These are phyloP conservation scores for Lachnellula subtilissima DNA, from an alignment of 2,329 filamentous ascomycete species.

Conservation along the genomic window DNA sequence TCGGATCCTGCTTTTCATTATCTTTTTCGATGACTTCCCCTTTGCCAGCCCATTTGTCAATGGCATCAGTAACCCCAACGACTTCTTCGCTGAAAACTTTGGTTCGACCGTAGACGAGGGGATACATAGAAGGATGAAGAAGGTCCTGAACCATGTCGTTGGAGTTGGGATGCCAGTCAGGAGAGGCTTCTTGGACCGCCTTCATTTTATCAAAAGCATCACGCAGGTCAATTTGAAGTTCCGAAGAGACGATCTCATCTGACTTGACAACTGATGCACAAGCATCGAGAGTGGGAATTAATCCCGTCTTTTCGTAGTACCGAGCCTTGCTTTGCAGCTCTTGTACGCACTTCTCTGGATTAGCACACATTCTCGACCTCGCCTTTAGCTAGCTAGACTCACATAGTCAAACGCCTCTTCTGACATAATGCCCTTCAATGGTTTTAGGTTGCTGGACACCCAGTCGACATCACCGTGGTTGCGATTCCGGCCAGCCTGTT, in stretches of 20 bases:
- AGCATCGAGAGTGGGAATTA: conserved; percentile 2
- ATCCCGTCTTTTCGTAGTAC: background rate
- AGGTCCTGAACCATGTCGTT: conserved; percentile 55
- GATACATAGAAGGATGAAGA: conserved; percentile 60
- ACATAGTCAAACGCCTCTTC: conserved; percentile 1
- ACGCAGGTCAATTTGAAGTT: background rate
- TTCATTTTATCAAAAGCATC: conserved; percentile 38
- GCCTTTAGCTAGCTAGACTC: background rate
- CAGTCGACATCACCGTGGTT: background rate
- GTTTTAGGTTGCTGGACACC: background rate
- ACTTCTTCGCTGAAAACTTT: conserved; percentile 34
- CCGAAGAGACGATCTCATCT: background rate
- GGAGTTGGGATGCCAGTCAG: conserved; percentile 59
- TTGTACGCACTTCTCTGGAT: background rate
- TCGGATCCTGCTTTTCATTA: background rate
- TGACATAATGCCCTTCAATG: background rate
- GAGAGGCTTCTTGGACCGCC: conserved; percentile 41
- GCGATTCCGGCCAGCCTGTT: background rate
- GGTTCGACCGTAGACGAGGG: conserved; percentile 49
- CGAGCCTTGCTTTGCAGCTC: conserved; percentile 1
- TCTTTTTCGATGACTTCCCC: background rate
- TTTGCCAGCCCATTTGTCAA: conserved; percentile 13
- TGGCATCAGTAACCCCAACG: conserved; percentile 20
- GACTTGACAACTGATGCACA: conserved; percentile 2
- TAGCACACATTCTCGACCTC: background rate